Percentiles rank a stretch among this genome's conserved stretches.
phyloP scores from a whole-genome alignment of 331 rosid species.

The Acacia pycnantha region DNA sequence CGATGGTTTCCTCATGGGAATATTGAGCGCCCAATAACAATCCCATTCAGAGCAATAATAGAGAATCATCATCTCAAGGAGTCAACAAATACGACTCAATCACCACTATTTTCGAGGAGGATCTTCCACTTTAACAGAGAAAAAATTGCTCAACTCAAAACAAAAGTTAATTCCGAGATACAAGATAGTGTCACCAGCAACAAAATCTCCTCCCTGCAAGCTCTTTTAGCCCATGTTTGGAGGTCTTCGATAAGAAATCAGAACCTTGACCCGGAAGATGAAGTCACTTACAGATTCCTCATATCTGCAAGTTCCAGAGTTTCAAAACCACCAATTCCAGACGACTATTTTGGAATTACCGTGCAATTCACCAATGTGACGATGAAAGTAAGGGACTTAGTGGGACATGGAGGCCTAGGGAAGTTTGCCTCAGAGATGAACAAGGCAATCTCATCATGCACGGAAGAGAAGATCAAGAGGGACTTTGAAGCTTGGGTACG shows the following conservation, averaged over 20 bases:
- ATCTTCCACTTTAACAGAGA: too few species aligned
- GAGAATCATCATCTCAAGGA: neutral
- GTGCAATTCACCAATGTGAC: neutral
- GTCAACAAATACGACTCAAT: neutral
- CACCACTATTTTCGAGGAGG: neutral
- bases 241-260: neutral
- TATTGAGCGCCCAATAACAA: neutral
- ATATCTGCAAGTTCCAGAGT: neutral
- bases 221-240: neutral
- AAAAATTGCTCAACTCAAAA: too few species aligned
- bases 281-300: neutral
- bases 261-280: neutral
- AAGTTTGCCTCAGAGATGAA: neutral
- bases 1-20: neutral
- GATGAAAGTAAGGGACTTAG: neutral
- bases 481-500: neutral
- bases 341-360: neutral
- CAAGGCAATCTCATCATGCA: neutral
- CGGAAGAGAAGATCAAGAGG: neutral
- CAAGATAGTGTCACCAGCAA: too few species aligned
- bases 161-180: too few species aligned
- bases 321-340: neutral
- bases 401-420: neutral
- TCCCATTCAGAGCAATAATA: neutral
- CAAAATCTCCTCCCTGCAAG: too few species aligned